Base-by-base conservation (phyloP, 352 stramenopile species). In the Peronospora belbahrii region DNA sequence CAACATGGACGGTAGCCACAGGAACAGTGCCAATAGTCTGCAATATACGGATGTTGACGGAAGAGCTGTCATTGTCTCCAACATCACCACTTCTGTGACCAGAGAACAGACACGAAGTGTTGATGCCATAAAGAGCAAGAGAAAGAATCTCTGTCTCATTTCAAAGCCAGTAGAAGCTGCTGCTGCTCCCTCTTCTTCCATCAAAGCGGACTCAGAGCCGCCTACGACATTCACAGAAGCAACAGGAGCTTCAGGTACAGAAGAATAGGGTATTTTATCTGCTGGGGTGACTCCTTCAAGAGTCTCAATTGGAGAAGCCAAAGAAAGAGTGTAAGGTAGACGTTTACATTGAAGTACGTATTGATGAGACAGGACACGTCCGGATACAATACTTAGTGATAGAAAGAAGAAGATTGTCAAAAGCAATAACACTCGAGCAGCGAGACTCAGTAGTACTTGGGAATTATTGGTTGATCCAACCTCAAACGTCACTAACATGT, bases 1-100 rank as follows among this genome's bases (percentile, higher is more conserved):
- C n/a, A 91, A 65, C 58, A 91, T 77, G 45, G 71, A 73, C 19
- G 80, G 80, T 10, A 91, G 62, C 70, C 78, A 86, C 13, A 88
- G 52, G 50, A 91, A 83, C 28, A 88, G 48, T 25, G 63, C 59
- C 22, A 83, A 59, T 41, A 88, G 45, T 6, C 65, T 62, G 44
- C 56, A 62, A 56, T 72, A 70, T 18, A 81, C 43, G 15, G 66
- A 77, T 4, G 65, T 65, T 13, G 59, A 57, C 25, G 73, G 66
- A n/a, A 72, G 56, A 6, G 48, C 57, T 22, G 62, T 59, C 34
- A 71, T 56, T 1, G 46, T 48, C 37, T 66, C 59, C 1, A 91
- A 57, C 22, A 73, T 83, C 20, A 47, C 60, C 39, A 86, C 62
- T 49, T 88, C 76, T 0, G 74, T 71, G 14, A 81, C 52, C 18